Base-by-base conservation (phyloP, 2,329 filamentous ascomycete species). In the Rutstroemia sp. region DNA sequence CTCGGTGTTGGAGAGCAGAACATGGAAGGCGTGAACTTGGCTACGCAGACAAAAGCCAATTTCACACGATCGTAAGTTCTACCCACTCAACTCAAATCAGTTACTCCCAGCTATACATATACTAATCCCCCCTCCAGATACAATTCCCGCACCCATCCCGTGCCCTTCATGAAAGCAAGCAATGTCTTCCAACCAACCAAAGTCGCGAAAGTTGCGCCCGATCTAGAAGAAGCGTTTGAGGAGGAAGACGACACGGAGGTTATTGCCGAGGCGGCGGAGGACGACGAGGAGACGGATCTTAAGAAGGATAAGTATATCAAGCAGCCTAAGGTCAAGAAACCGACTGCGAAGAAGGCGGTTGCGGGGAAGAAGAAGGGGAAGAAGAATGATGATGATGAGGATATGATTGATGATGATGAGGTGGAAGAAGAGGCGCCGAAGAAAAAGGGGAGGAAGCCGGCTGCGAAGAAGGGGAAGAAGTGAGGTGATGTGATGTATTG, bases 301-400 rank as follows among this genome's bases (percentile, higher is more conserved):
- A 90, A 87, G 67, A 95, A 92, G 69, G 94, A 99, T 73, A 97
- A 96, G 72, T 96, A 95, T 67, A 92, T 97, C 70, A 95, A 94
- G 71, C 81, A 87, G 68, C 89, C 92, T 12, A 96, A 96, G 78
- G 83, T 82, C 61, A 90, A 85, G 71, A 78, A 76, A 57, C 71
- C 73, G 14, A 67, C 75, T 30, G 74, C 63, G 50, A 83, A 82
- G 67, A 81, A 82, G 69, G 75, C 76, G 1, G 64, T 67, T 40
- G 72, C 73, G 62, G 75, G 73, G 57, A 63, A 64, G 54, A 61
- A 58, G 44, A 61, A 61, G n/a, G 54, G 61, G 34, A 61, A 62
- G 27, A 23, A 23, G 4, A 7, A 30, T 9, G 61, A 63, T 7
- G 61, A 65, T 45, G 59, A 64, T 10, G 59, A 63, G n/a, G n/a